Evolutionary conservation across 306 rosid genomes (phyloP), one percentile per base, ranked within the genome.

Genomic region (Parietaria judaica): DNA sequence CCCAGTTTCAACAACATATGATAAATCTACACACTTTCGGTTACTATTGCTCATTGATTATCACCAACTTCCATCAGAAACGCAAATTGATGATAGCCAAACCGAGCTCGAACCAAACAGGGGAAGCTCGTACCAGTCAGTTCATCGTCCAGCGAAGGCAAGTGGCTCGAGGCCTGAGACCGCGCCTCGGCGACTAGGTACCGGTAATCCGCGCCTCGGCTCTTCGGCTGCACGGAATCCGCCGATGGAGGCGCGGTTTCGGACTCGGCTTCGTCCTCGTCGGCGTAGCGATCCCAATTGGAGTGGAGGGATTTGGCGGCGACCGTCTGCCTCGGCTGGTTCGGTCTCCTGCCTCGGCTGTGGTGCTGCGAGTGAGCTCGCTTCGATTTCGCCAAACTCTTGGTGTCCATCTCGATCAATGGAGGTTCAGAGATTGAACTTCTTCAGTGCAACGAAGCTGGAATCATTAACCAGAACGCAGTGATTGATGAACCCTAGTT

Each of bases 361-460:
- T 77, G 97, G 31, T 85, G 94, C 53, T 76, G 91, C 47, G 96
- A 77, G 69, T 87, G 97, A 53, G 84, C 83, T 71, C 96, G 74
- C 81, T 90, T 90, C 14, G 96, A 84, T 81, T 83, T 90, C 17
- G 97, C 96, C 73, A 90, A 66, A 39, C 86, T 60, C 70, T 90
- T 87, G 15, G 82, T 78, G 67, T 90, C 97, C 96, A 90, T 86
- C 38, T 41, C 9, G 9, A 41, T 41, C 6, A 41, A 41, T 41
- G 6, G 7, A 5, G 45, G 9, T 41, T 41, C 45, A 8, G 9
- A 41, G 9, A 41, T 41, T 3, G 44, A 39, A 39, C n/a, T n/a
- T n/a, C n/a, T n/a, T n/a, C n/a, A n/a, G n/a, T n/a, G 31, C 31
- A 23, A 23, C 31, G 31, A 23, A 23, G 31, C 31, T 23, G 31